Percentiles rank a stretch among this genome's conserved stretches.
phyloP scores from a whole-genome alignment of 768 basidiomycete species.

The Neoboletus brunneissimus region DNA sequence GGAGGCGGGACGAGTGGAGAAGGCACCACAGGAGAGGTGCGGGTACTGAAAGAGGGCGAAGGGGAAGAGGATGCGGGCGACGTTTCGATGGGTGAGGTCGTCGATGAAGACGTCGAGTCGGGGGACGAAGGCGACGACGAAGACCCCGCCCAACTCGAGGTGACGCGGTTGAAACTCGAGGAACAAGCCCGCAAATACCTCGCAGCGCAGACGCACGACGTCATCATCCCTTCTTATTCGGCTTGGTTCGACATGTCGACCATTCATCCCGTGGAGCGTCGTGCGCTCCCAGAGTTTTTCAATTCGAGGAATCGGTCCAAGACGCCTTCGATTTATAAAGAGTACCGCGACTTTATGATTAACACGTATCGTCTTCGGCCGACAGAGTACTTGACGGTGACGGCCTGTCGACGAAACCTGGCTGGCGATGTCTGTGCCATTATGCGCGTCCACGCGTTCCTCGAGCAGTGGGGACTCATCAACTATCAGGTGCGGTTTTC shows the following conservation, averaged over 20 bases:
- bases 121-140: slow-evolving; percentile 83
- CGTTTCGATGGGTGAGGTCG: slow-evolving; percentile 79
- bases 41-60: slow-evolving; percentile 48
- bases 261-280: slow-evolving; percentile 88
- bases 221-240: slow-evolving; percentile 95
- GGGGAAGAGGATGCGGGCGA: slow-evolving; percentile 69
- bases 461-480: slow-evolving; percentile 98
- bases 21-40: slow-evolving; percentile 32
- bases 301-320: slow-evolving; percentile 92
- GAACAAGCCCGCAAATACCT: slow-evolving; percentile 92
- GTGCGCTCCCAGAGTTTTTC: slow-evolving; percentile 97
- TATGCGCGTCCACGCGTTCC: slow-evolving; percentile 97
- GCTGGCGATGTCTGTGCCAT: slow-evolving; percentile 98
- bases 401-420: slow-evolving; percentile 92
- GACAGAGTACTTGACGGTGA: slow-evolving; percentile 93
- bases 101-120: slow-evolving; percentile 73
- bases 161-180: slow-evolving; percentile 72
- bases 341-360: slow-evolving; percentile 99
- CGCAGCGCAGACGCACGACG: slow-evolving; percentile 94
- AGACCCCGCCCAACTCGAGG: slow-evolving; percentile 80
- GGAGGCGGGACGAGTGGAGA: slow-evolving; percentile 14
- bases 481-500: slow-evolving; percentile 85
- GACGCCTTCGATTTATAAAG: slow-evolving; percentile 96
- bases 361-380: slow-evolving; percentile 96
- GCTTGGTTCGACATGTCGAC: slow-evolving; percentile 98